Percentiles rank a stretch among this genome's conserved stretches.
Evolutionary conservation across 371 early-diverging fungal species (phyloP).

Genomic region (Rhizopus microsporus): DNA sequence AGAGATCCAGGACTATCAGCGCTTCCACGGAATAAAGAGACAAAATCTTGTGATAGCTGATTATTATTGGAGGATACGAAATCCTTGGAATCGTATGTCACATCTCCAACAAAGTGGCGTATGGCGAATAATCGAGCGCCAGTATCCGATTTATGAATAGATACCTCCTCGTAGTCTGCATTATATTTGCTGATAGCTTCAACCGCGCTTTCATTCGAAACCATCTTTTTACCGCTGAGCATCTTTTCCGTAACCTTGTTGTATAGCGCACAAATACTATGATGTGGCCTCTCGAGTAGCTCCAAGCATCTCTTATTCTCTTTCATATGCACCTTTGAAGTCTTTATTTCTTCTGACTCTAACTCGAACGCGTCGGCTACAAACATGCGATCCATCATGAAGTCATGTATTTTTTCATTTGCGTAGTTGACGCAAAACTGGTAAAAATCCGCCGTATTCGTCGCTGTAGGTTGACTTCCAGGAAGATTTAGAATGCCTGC

Average conservation of each 20-base stretch:
- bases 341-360: slow-evolving; percentile 47
- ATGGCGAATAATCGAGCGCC: slow-evolving; percentile 60
- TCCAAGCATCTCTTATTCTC: slow-evolving; percentile 42
- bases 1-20: slow-evolving; percentile 47
- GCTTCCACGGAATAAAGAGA: slow-evolving; percentile 66
- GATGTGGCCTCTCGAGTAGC: slow-evolving; percentile 35
- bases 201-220: slow-evolving; percentile 30
- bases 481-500: slow-evolving; percentile 74
- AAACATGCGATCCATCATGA: slow-evolving; percentile 62
- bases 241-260: slow-evolving; percentile 34
- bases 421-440: slow-evolving; percentile 79
- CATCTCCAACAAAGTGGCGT: slow-evolving; percentile 72
- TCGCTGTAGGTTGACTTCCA: slow-evolving; percentile 40
- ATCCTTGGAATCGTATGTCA: slow-evolving; percentile 68
- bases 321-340: slow-evolving; percentile 38
- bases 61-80: slow-evolving; percentile 72
- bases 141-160: slow-evolving; percentile 24
- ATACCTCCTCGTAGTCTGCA: slow-evolving; percentile 10
- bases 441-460: slow-evolving; percentile 54
- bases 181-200: slow-evolving; percentile 30
- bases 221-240: slow-evolving; percentile 14
- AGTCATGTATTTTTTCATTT: slow-evolving; percentile 74
- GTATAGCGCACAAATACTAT: slow-evolving; percentile 52
- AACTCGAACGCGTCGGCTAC: slow-evolving; percentile 42
- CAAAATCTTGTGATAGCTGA: slow-evolving; percentile 72